A percentile compares a stretch with the other conserved stretches of the same genome.
Evolutionary conservation across 23 red algal genomes (phyloP).

Genomic region (Gracilaria domingensis): DNA sequence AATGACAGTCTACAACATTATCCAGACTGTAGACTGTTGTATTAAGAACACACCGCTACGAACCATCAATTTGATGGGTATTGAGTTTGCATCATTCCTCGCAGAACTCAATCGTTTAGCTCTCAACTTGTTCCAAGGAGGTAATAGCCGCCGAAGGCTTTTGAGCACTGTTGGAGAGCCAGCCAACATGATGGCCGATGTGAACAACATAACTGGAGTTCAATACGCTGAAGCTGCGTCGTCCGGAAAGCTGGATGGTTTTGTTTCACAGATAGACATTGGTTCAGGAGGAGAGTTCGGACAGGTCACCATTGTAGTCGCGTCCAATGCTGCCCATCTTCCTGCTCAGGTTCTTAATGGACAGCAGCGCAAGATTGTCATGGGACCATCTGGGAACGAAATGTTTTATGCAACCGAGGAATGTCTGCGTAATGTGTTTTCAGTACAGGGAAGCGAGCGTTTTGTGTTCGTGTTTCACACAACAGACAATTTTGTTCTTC

Average conservation of each 20-base stretch:
- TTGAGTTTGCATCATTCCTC: slow-evolving; percentile 53
- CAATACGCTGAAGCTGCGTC: slow-evolving; percentile 37
- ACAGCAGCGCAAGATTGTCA: slow-evolving; percentile 47
- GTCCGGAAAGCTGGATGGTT: slow-evolving; percentile 55
- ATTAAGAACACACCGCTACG: slow-evolving; percentile 67
- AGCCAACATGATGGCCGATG: slow-evolving; percentile 56
- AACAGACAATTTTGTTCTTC: slow-evolving; percentile 61
- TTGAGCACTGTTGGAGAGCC: slow-evolving; percentile 44
- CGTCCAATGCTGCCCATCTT: slow-evolving; percentile 46
- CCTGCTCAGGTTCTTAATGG: slow-evolving; percentile 57
- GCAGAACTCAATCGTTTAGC: slow-evolving; percentile 44
- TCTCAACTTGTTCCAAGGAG: slow-evolving; percentile 47
- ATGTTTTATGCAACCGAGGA: slow-evolving; percentile 57
- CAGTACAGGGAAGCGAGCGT: slow-evolving; percentile 2
- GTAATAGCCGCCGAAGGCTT: slow-evolving; percentile 50
- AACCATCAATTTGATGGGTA: slow-evolving; percentile 55
- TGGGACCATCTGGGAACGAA: slow-evolving; percentile 54
- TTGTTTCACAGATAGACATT: slow-evolving; percentile 6
- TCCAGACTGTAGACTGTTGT: slow-evolving; percentile 60
- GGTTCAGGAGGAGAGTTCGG: slow-evolving; percentile 42
- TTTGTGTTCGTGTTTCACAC: slow-evolving; percentile 52
- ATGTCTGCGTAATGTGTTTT: slow-evolving; percentile 46
- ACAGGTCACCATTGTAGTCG: slow-evolving; percentile 60
- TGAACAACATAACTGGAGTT: slow-evolving; percentile 35
- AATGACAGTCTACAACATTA: slow-evolving; percentile 70